Percentiles rank a stretch among this genome's conserved stretches.
Evolutionary conservation across 352 stramenopile genomes (phyloP).

Genomic region (Thalassiosira allenii): DNA sequence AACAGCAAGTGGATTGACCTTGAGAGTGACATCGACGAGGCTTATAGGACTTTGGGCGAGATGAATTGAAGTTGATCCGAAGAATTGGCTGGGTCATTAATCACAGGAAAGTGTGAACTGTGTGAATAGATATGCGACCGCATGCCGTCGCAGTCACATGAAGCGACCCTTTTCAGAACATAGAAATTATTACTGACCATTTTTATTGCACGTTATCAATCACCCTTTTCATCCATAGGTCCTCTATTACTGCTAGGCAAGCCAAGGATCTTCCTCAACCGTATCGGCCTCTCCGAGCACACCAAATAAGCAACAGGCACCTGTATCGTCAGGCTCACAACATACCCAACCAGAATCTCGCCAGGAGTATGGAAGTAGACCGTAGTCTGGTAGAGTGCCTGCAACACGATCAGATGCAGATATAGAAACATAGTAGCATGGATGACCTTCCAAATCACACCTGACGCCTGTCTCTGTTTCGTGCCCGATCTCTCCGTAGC

Average conservation of each 20-base stretch:
- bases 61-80: too few species aligned
- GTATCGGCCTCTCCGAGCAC: conserved; percentile 41
- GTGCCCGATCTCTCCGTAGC: neutral
- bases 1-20: conserved; percentile 82
- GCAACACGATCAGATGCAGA: conserved; percentile 74
- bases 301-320: conserved; percentile 70
- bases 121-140: too few species aligned
- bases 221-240: conserved; percentile 26
- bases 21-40: conserved; percentile 66
- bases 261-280: conserved; percentile 28
- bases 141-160: too few species aligned
- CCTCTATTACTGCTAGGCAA: conserved; percentile 26
- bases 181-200: neutral
- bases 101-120: conserved; percentile 16
- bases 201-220: conserved; percentile 5
- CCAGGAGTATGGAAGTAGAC: conserved; percentile 75
- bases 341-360: conserved; percentile 75
- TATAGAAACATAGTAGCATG: conserved; percentile 58
- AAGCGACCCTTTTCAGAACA: too few species aligned
- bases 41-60: conserved; percentile 56
- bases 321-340: conserved; percentile 70
- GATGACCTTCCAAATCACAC: conserved; percentile 9
- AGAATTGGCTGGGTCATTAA: too few species aligned
- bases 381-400: conserved; percentile 71
- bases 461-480: neutral